phyloP scores from a whole-genome alignment of 2,329 filamentous ascomycete genomes.

The Ilyonectria robusta region DNA sequence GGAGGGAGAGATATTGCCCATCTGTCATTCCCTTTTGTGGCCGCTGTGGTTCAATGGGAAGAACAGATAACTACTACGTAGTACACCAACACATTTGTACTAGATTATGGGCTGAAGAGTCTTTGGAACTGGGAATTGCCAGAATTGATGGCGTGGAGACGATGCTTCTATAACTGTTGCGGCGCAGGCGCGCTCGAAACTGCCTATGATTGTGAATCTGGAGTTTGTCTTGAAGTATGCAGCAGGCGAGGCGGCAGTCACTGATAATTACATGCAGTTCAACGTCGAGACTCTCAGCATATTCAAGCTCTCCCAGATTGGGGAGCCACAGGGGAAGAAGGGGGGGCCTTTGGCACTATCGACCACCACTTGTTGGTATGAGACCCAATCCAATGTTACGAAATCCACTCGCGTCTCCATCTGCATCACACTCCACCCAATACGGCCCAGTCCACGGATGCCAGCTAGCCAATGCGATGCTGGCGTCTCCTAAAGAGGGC shows the following conservation, averaged over 20 bases:
- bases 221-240: not conserved
- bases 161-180: not conserved
- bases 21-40: slow-evolving; percentile 3
- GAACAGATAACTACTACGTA: not conserved
- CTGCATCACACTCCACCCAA: slow-evolving; percentile 15
- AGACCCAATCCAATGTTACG: slow-evolving; percentile 23
- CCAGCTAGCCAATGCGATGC: slow-evolving; percentile 18
- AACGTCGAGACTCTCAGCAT: not conserved
- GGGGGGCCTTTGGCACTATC: slow-evolving; percentile 19
- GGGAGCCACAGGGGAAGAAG: not conserved
- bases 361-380: slow-evolving; percentile 12
- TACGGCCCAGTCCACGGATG: slow-evolving; percentile 6
- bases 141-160: not conserved
- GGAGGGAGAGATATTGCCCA: not conserved
- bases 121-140: not conserved
- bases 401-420: slow-evolving; percentile 6
- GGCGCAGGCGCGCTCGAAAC: not conserved
- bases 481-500: slow-evolving; percentile 17
- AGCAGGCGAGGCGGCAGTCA: not conserved
- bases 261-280: not conserved
- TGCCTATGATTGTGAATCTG: not conserved
- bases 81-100: not conserved
- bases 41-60: slow-evolving; percentile 3
- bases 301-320: not conserved
- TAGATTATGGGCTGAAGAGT: slow-evolving; percentile 5